Conservation (phyloP, 352 stramenopile species). For the Globisporangium nodosum region DNA sequence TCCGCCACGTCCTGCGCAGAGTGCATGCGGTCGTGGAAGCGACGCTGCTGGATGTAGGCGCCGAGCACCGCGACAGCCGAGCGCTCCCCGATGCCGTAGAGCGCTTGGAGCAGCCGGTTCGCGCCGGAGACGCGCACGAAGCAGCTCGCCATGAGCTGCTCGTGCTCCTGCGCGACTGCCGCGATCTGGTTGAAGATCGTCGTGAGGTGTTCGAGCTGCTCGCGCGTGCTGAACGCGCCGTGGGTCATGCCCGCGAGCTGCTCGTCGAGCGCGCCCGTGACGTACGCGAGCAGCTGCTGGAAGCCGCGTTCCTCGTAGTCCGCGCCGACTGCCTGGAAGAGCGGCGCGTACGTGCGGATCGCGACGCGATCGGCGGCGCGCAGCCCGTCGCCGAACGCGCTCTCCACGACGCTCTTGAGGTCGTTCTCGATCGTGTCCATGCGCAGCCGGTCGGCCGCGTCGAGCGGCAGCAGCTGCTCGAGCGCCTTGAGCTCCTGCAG, state of each 20-base stretch:
- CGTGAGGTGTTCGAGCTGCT: conserved; percentile 70
- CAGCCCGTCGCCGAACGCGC: conserved; percentile 55
- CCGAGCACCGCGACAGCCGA: conserved; percentile 46
- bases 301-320: conserved; percentile 70
- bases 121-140: conserved; percentile 47
- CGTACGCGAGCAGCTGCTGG: conserved; percentile 44
- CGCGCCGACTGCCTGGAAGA: conserved; percentile 67
- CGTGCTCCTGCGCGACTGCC: conserved; percentile 58
- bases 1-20: conserved; percentile 13
- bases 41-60: conserved; percentile 71
- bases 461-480: conserved; percentile 65
- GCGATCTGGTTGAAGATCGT: conserved; percentile 73
- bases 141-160: conserved; percentile 39
- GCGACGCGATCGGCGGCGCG: conserved; percentile 28
- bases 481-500: conserved; percentile 74
- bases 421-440: conserved; percentile 84
- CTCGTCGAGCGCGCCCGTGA: conserved; percentile 30
- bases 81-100: conserved; percentile 64
- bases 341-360: conserved; percentile 60
- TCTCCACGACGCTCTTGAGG: conserved; percentile 72
- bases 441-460: conserved; percentile 78
- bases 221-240: conserved; percentile 62
- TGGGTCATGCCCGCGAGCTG: conserved; percentile 26
- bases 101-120: conserved; percentile 39
- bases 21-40: conserved; percentile 62